Base-by-base conservation (phyloP, 1,284 basidiomycete genomes). In the Afroboletus lepidellus region DNA sequence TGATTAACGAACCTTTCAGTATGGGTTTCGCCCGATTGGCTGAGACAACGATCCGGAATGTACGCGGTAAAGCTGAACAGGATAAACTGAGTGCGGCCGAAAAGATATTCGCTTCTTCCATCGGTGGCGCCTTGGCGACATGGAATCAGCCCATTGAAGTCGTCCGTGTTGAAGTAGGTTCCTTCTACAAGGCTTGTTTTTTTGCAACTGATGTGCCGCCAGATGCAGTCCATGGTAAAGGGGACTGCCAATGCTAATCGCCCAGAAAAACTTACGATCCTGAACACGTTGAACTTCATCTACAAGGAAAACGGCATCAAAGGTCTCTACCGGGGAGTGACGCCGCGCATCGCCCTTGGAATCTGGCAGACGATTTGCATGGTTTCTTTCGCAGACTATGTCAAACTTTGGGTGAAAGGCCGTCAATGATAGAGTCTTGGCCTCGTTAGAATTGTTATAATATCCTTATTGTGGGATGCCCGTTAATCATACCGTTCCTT, bases 81-180 rank as follows among this genome's bases (percentile, higher is more conserved):
- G 90, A 96, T 15, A 85, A 81, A 64, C 77, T 96, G 43, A 77
- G 83, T 55, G 82, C 92, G 12, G 32, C 83, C 16, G 96, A 99
- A 71, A 95, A 95, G 73, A 94, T 99, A 63, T 57, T 90, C 30
- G 83, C 94, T 20, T 94, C 92, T n/a, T 85, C 90, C 0, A 81
- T 98, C 58, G 96, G 91, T 67, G 97, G 97, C 72, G 95, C 97
- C 42, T 77, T 99, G 50, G 96, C 92, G 15, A 98, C 94, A 43
- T 99, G 97, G 97, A 99, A 99, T 73, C 97, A 99, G 73, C 97
- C 97, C 41, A 99, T 99, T 62, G 97, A 99, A 76, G 94, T 97
- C 58, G 82, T 96, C 58, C 88, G 94, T 53, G 92, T 96, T 34
- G 93, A 96, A 78, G 88, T 89, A 60, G 33, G 72, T 64, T 38